Evolutionary conservation across 2,329 filamentous ascomycete genomes (phyloP), one percentile per base, ranked within the genome.

Genomic region (Alternaria conjuncta): DNA sequence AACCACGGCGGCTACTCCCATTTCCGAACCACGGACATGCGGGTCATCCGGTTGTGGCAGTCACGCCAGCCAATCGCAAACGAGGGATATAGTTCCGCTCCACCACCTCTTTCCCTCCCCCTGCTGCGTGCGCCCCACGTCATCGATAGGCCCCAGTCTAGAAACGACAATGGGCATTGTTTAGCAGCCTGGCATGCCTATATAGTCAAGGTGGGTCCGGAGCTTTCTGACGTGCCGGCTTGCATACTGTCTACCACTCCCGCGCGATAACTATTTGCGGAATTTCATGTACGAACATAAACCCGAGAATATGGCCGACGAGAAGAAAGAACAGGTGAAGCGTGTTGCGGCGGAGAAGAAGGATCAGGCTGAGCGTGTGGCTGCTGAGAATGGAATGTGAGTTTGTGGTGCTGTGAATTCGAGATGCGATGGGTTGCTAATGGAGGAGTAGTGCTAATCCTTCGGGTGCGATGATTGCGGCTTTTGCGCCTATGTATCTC

Each of bases 401-500:
- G 68, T 66, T 60, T 20, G 1, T 28, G 15, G 3, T 32, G n/a
- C 20, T 28, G 9, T 25, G 28, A 6, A 6, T 4, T 12, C 5
- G 5, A 1, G 8, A 10, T 12, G 26, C 25, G 15, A 21, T 9
- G n/a, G 9, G 23, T 36, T 23, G 18, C 25, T 8, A 9, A 25
- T 61, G 20, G 36, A 68, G 4, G 18, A 12, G 2, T 25, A 72
- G 70, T 25, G 21, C 64, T 13, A 72, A 72, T 50, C 69, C 69
- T 13, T 64, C 65, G 5, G 70, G 70, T 18, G 61, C 56, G 18
- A 55, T 64, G 30, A 3, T 70, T 8, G 30, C 66, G 53, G 68
- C 56, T n/a, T 69, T 60, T 41, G 64, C 69, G 11, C 69, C 70
- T 6, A 50, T 71, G 58, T 72, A 72, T 23, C 66, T 72, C 15